Base-by-base conservation (phyloP, 441 rosid genomes). In the Erodium chrysanthum region DNA sequence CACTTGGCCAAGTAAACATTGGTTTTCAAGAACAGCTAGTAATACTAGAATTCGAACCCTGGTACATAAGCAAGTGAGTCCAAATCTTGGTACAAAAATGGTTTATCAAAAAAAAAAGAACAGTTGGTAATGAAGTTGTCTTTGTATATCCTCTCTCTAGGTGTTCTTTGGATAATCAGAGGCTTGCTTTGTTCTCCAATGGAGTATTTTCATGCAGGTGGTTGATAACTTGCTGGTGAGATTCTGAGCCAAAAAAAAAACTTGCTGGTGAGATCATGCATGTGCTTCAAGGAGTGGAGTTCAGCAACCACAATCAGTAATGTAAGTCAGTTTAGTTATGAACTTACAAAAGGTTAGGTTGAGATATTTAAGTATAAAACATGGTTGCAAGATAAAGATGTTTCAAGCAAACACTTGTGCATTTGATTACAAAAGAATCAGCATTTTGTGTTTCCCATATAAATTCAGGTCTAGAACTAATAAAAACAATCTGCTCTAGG, bases 371-470 rank as follows among this genome's bases (percentile, higher is more conserved):
- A 46, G 54, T 46, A 12, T 4, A 14, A 12, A 46, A 46, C 5
- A 12, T 42, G 0, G 48, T 42, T 8, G 12, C 37, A 2, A 42
- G 3, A 42, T 42, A 0, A 42, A 42, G 48, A 42, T 42, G 48
- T 42, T 44, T 44, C 12, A 14, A 44, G 50, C 50, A 44, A 44
- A 44, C 50, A 14, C 18, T 48, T 48, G 0, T 50, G 21, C 20
- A 50, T 50, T 6, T 50, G 0, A 22, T 50, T 50, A 50, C 58
- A 17, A 50, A 50, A 50, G 15, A 50, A 50, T 50, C 9, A 5
- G 58, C 58, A 50, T 50, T 50, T 7, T 50, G 58, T 50, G 17
- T 50, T n/a, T 50, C 54, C n/a, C 18, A 48, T 48, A n/a, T 48
- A 48, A 14, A 48, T 48, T 14, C 54, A 48, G 15, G 20, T 48